These are phyloP conservation scores for Ensete glaucum DNA, from an alignment of 176 grass and related monocot genomes.

Conservation along the genomic window DNA sequence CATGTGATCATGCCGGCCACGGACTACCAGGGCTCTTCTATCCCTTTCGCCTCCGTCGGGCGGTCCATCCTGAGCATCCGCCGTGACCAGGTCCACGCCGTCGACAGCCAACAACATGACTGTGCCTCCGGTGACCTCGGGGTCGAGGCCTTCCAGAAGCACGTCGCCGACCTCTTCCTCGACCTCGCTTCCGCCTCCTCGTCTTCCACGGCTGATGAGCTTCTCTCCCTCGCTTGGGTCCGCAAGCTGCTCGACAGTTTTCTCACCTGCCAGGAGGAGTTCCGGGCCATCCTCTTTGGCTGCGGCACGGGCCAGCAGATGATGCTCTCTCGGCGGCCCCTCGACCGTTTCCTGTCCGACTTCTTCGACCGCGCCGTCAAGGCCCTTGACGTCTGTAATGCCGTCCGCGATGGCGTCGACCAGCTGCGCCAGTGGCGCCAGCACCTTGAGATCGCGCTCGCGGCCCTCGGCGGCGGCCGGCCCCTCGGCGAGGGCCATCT, in stretches of 20 bases:
- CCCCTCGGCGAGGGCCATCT: conserved; percentile 61
- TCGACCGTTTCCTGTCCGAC: conserved; percentile 60
- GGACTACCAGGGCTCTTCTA: conserved; percentile 34
- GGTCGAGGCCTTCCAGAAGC: conserved; percentile 50
- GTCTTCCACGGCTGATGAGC: background rate
- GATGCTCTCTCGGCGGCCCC: conserved; percentile 16
- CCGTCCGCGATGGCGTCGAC: conserved; percentile 61
- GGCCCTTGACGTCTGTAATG: conserved; percentile 86
- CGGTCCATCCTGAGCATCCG: conserved; percentile 37
- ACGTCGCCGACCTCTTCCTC: conserved; percentile 37
- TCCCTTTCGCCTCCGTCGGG: conserved; percentile 35
- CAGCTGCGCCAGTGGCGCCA: conserved; percentile 69
- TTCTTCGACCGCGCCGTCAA: conserved; percentile 87
- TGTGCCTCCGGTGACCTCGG: conserved; percentile 11
- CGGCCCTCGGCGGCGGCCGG: conserved; percentile 11
- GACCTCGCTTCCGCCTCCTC: background rate
- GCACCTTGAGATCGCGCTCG: conserved; percentile 57
- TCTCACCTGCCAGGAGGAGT: conserved; percentile 69
- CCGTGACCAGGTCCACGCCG: conserved; percentile 33
- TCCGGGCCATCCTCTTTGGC: conserved; percentile 49
- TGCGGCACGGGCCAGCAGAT: background rate
- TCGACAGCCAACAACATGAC: conserved; percentile 11
- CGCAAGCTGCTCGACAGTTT: conserved; percentile 54
- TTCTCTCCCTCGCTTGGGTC: conserved; percentile 59
- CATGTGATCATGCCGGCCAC: conserved; percentile 32